Evolutionary conservation across 1,139 yeast genomes (phyloP).

Genomic region (Meyerozyma smithsonii): DNA sequence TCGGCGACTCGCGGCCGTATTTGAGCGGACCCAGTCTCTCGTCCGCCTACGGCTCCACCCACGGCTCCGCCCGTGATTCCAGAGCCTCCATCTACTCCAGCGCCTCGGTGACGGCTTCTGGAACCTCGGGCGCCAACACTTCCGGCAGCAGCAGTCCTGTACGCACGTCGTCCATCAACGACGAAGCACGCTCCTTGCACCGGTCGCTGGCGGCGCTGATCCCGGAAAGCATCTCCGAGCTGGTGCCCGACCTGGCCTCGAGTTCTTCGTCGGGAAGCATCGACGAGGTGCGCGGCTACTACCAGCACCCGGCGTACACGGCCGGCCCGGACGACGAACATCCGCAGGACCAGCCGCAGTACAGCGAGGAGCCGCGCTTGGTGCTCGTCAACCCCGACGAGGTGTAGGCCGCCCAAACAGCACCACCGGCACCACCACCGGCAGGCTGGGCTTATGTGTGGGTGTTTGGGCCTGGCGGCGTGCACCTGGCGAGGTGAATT

Average conservation of each 20-base stretch:
- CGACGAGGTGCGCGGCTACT: slow-evolving; percentile 28
- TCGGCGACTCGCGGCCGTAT: slow-evolving; percentile 45
- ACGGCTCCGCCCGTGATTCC: background rate
- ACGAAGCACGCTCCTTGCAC: slow-evolving; percentile 22
- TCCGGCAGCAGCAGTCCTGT: slow-evolving; percentile 18
- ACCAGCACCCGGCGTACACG: slow-evolving; percentile 42
- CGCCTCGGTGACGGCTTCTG: background rate
- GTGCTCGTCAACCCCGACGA: slow-evolving; percentile 71
- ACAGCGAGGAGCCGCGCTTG: slow-evolving; percentile 44
- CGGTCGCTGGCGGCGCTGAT: slow-evolving; percentile 1
- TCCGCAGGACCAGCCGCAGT: slow-evolving; percentile 17
- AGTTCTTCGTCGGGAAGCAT: slow-evolving; percentile 21
- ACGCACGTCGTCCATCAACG: slow-evolving; percentile 17
- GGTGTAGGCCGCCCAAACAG: background rate
- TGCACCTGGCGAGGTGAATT: background rate
- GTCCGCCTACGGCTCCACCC: background rate
- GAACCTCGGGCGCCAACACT: slow-evolving; percentile 6
- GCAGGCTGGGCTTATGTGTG: background rate
- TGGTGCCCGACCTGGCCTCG: background rate
- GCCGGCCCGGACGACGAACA: slow-evolving; percentile 19
- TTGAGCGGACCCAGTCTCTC: too few relatives aligned
- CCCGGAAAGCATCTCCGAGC: background rate
- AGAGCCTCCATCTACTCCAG: background rate
- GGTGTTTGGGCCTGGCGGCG: background rate
- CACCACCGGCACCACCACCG: too few relatives aligned